Conservation (phyloP, 192 early-diverging fungal species). For the Entomortierella parvispora region DNA sequence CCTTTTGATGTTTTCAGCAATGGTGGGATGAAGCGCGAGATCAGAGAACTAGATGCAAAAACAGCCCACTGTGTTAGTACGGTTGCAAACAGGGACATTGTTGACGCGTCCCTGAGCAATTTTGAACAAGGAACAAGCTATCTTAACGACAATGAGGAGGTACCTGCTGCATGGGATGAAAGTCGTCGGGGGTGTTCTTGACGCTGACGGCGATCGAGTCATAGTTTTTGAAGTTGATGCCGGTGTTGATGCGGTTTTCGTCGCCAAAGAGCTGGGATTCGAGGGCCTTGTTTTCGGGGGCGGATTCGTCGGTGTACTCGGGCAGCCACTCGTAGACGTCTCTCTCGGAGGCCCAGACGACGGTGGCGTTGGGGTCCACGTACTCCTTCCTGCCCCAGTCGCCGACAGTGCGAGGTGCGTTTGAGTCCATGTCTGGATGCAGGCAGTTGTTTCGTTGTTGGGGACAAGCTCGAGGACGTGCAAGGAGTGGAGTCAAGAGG, state of each 20-base stretch:
- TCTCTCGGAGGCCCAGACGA: conserved; percentile 55
- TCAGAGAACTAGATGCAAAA: conserved; percentile 75
- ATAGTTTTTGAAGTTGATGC: conserved; percentile 85
- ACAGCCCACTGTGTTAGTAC: no score
- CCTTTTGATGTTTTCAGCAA: conserved; percentile 72
- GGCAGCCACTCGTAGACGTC: conserved; percentile 65
- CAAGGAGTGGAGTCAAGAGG: no score
- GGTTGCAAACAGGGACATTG: no score
- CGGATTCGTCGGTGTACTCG: conserved; percentile 63
- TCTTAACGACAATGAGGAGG: no score
- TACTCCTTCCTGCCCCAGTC: conserved; percentile 23
- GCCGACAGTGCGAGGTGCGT: conserved; percentile 25
- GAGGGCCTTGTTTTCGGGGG: conserved; percentile 65
- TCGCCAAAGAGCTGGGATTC: conserved; percentile 71
- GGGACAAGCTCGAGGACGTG: no score
- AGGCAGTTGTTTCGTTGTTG: no score
- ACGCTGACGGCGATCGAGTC: conserved; percentile 74
- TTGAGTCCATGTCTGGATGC: no score
- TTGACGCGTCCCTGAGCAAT: no score
- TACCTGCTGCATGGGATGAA: conserved; percentile 61
- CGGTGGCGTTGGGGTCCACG: conserved; percentile 44
- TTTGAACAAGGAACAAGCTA: no score
- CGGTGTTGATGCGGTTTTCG: conserved; percentile 69
- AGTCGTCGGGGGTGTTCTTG: conserved; percentile 59
- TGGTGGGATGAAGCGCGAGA: conserved; percentile 68